These are phyloP conservation scores for Calonectria crousiana DNA, from an alignment of 2,329 filamentous ascomycete genomes.

Conservation along the genomic window DNA sequence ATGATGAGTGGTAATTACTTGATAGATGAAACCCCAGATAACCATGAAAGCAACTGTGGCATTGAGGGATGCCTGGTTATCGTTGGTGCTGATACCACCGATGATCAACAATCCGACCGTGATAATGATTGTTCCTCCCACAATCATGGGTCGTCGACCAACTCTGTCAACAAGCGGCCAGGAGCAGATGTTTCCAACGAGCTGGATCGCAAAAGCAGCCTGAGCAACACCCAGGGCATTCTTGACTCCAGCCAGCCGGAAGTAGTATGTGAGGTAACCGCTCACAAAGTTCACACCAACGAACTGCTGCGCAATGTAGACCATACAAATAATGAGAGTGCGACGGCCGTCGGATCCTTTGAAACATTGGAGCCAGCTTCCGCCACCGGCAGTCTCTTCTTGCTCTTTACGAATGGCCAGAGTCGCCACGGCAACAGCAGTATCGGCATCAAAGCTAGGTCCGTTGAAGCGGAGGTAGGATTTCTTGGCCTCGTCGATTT, in stretches of 20 bases:
- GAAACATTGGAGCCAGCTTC: conserved; percentile 44
- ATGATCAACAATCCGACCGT: conserved; percentile 44
- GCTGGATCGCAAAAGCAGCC: conserved; percentile 44
- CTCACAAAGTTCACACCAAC: conserved; percentile 45
- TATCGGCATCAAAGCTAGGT: conserved; percentile 39
- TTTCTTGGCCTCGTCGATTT: conserved; percentile 49
- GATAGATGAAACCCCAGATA: conserved; percentile 45
- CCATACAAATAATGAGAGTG: conserved; percentile 46
- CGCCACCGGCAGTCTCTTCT: conserved; percentile 28
- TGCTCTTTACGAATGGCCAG: conserved; percentile 36
- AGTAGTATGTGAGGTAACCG: conserved; percentile 44
- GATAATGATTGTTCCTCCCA: conserved; percentile 43
- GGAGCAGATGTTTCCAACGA: conserved; percentile 45
- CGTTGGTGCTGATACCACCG: conserved; percentile 45
- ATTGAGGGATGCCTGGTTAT: conserved; percentile 32
- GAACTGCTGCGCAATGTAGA: conserved; percentile 45
- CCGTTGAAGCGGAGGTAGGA: conserved; percentile 42
- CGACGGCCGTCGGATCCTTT: conserved; percentile 39
- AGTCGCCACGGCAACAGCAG: conserved; percentile 30
- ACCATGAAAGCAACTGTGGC: conserved; percentile 45
- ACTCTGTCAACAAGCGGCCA: conserved; percentile 46
- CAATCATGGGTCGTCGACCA: conserved; percentile 45
- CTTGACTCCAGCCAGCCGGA: conserved; percentile 41
- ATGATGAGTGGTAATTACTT: conserved; percentile 18
- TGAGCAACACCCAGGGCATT: conserved; percentile 44